Conservation (phyloP, 306 rosid species). For the Ormosia emarginata region DNA sequence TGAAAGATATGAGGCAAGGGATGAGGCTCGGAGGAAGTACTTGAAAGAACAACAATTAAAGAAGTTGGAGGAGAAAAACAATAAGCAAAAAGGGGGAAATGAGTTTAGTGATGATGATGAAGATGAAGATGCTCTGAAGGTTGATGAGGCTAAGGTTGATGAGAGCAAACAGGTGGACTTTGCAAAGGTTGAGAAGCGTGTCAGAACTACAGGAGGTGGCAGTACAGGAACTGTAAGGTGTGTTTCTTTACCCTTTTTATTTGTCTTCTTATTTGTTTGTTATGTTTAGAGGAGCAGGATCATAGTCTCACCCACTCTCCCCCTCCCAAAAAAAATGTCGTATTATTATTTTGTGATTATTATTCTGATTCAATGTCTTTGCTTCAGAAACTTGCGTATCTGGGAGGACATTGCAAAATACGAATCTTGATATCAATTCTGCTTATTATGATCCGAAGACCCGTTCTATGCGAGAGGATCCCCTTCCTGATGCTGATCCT, state of each 20-base stretch:
- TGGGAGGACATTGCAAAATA: constrained; percentile 58
- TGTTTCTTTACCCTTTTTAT: not conserved
- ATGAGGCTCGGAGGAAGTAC: constrained; percentile 52
- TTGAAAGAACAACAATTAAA: constrained; percentile 53
- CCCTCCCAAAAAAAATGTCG: not conserved
- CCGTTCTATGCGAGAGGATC: constrained; percentile 64
- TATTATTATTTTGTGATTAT: not conserved
- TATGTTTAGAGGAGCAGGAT: not conserved
- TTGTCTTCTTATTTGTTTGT: constrained; percentile 6
- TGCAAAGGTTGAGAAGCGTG: constrained; percentile 71
- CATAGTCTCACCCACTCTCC: not conserved
- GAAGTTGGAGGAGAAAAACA: constrained; percentile 51
- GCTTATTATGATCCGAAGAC: constrained; percentile 59
- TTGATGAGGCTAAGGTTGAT: constrained; percentile 72
- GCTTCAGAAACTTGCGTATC: constrained; percentile 48
- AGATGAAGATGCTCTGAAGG: constrained; percentile 44
- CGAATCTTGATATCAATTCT: constrained; percentile 54
- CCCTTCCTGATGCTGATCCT: constrained; percentile 65
- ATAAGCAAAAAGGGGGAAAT: constrained; percentile 28
- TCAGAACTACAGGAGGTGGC: constrained; percentile 66
- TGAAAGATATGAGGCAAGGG: constrained; percentile 52
- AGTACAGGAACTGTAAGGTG: constrained; percentile 67
- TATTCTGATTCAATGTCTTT: constrained; percentile 1
- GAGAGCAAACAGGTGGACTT: constrained; percentile 64
- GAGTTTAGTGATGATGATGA: constrained; percentile 46